Evolutionary conservation across 805 yeast genomes (phyloP), one percentile per base, ranked within the genome.

Genomic region (Ogataea kodamae): DNA sequence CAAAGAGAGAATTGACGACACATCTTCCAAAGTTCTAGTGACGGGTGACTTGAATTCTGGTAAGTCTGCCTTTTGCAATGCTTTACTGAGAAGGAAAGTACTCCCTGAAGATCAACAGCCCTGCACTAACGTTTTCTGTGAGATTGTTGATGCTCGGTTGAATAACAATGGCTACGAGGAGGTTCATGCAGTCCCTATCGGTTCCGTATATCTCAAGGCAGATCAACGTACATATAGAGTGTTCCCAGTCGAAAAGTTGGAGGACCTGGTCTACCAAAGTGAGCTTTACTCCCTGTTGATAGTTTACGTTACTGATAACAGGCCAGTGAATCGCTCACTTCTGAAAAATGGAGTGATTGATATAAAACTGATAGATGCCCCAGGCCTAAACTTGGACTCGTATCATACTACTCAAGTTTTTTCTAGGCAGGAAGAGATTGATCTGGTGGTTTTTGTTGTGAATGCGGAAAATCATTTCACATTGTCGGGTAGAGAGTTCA

Each of bases 1-100:
- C 42, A 77, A 78, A 43, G 92, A 81, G 30, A 72, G 99, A 47
- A 80, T 92, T 10, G 92, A 82, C 45, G 96, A 94, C 50, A 86
- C 92, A 0, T 74, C 90, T 0, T 89, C 97, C 3, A 90, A 90
- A 50, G 97, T 92, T 1, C 78, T 92, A 42, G 89, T 92, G 22
- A 94, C 98, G 3, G 99, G 99, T 32, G 99, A 92, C 57, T 71
- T 92, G 46, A 92, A 92, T 55, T 83, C 98, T 0, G 99, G 99
- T 3, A 92, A 92, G 54, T 87, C 97, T 1, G 84, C 96, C 1
- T 87, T 92, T 50, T 92, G 98, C 60, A 92, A 92, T 54, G 90
- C 96, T 1, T 64, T 92, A 24, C 62, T 92, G 39, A 69, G 89
- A 46, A 71, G 92, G 32, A 74, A 76, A 30, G 61, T 92, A 3